phyloP scores from a whole-genome alignment of 192 early-diverging fungal species.

The Coemansia guatemalensis region DNA sequence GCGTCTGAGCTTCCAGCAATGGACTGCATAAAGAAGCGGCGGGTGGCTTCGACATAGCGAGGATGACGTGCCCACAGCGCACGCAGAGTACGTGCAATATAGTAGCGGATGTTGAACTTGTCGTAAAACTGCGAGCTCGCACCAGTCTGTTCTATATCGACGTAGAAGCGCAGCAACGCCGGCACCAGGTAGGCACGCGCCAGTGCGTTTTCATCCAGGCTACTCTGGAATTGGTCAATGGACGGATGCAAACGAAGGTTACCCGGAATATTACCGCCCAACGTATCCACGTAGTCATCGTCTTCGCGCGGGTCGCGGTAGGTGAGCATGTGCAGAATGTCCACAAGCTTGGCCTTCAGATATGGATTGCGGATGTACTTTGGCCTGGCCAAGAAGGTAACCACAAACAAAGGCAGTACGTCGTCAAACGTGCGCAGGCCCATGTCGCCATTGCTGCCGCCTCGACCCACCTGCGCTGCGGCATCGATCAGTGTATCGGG shows the following conservation, averaged over 20 bases:
- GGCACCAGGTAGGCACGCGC: conserved; percentile 76
- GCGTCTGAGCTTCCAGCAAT: background rate
- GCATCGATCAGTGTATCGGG: conserved; percentile 38
- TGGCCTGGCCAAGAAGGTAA: conserved; percentile 78
- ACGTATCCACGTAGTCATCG: conserved; percentile 59
- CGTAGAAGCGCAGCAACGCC: conserved; percentile 87
- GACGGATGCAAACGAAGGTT: conserved; percentile 59
- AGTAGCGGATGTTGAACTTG: conserved; percentile 97
- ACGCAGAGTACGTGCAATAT: conserved; percentile 90
- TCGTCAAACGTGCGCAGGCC: conserved; percentile 48
- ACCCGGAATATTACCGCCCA: conserved; percentile 76
- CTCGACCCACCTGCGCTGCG: conserved; percentile 36
- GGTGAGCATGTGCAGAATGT: conserved; percentile 62
- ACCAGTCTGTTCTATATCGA: conserved; percentile 96
- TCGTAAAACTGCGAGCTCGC: conserved; percentile 94
- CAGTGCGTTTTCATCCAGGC: conserved; percentile 73
- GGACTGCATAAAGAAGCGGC: conserved; percentile 36
- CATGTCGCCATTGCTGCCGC: conserved; percentile 8
- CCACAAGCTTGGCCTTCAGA: conserved; percentile 90
- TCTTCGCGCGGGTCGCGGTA: conserved; percentile 40
- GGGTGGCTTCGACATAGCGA: conserved; percentile 37
- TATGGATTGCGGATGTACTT: conserved; percentile 91
- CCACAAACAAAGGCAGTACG: conserved; percentile 63
- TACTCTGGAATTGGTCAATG: conserved; percentile 50
- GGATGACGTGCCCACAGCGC: conserved; percentile 42